phyloP scores from a whole-genome alignment of 192 early-diverging fungal species.

The Dispira simplex region DNA sequence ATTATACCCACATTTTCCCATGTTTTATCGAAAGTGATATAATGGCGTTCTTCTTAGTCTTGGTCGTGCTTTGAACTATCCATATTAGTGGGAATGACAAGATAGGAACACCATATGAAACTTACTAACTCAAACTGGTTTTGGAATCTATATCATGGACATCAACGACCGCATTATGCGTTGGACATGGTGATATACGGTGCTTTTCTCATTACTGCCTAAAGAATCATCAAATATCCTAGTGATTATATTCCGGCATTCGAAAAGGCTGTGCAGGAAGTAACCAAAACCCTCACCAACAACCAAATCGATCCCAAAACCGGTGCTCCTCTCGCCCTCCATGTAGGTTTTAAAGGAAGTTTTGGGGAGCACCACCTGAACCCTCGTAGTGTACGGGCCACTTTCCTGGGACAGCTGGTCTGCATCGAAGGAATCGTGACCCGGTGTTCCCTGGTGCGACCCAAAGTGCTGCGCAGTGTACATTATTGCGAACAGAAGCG shows the following conservation, averaged over 20 bases:
- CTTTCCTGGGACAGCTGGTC: conserved; percentile 69
- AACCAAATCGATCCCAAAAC: conserved; percentile 11
- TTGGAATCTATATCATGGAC: no score
- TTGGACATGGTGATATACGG: no score
- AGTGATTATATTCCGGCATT: conserved; percentile 42
- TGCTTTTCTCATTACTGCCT: no score
- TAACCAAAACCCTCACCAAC: conserved; percentile 25
- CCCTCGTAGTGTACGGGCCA: conserved; percentile 70
- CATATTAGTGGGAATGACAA: no score
- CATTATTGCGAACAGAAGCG: conserved; percentile 84
- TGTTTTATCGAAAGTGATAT: neutral
- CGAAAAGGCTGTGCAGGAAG: conserved; percentile 49
- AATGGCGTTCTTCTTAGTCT: no score
- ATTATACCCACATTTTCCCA: neutral
- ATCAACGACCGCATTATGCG: no score
- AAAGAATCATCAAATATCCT: conserved; percentile 17
- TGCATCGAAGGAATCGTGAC: conserved; percentile 97
- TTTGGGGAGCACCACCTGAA: conserved; percentile 83
- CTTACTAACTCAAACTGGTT: no score
- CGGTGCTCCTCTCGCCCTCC: conserved; percentile 31
- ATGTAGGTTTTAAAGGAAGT: conserved; percentile 77
- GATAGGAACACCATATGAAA: no score
- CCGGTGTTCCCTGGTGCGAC: conserved; percentile 89
- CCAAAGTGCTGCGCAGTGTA: conserved; percentile 81
- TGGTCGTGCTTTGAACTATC: no score